Conservation (phyloP, 179 eudicot species). For the Pouteria campechiana region DNA sequence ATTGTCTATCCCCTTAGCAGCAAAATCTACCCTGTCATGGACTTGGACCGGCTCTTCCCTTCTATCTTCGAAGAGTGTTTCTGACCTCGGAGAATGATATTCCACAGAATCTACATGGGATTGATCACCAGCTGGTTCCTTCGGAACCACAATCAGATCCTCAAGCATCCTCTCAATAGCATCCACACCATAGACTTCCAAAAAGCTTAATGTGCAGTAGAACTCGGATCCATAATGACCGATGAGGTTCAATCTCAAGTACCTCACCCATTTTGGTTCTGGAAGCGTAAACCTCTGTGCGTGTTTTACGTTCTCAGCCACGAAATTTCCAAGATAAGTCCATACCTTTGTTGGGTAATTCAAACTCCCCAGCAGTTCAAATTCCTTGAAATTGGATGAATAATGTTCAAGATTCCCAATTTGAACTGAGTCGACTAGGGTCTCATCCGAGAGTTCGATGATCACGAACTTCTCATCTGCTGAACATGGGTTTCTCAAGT, state of each 20-base stretch:
- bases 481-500: constrained; percentile 87
- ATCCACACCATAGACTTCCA: constrained; percentile 90
- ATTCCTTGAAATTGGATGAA: constrained; percentile 85
- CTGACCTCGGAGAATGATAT: constrained; percentile 15
- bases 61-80: constrained; percentile 13
- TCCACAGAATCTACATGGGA: constrained; percentile 30
- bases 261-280: constrained; percentile 85
- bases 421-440: constrained; percentile 63
- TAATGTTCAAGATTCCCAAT: constrained; percentile 89
- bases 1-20: constrained; percentile 15
- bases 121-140: constrained; percentile 16
- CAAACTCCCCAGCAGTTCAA: constrained; percentile 68
- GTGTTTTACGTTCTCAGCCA: constrained; percentile 71
- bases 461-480: constrained; percentile 64
- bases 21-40: constrained; percentile 13
- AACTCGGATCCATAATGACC: constrained; percentile 83
- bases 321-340: constrained; percentile 62
- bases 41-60: constrained; percentile 22
- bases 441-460: constrained; percentile 85
- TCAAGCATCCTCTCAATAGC: constrained; percentile 90
- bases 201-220: constrained; percentile 72
- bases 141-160: constrained; percentile 65
- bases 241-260: constrained; percentile 51
- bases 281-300: constrained; percentile 65
- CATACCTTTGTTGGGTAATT: constrained; percentile 70